Percentiles rank a stretch among this genome's conserved stretches.
Evolutionary conservation across 768 basidiomycete species (phyloP).

Genomic region (Grammothele lineata): DNA sequence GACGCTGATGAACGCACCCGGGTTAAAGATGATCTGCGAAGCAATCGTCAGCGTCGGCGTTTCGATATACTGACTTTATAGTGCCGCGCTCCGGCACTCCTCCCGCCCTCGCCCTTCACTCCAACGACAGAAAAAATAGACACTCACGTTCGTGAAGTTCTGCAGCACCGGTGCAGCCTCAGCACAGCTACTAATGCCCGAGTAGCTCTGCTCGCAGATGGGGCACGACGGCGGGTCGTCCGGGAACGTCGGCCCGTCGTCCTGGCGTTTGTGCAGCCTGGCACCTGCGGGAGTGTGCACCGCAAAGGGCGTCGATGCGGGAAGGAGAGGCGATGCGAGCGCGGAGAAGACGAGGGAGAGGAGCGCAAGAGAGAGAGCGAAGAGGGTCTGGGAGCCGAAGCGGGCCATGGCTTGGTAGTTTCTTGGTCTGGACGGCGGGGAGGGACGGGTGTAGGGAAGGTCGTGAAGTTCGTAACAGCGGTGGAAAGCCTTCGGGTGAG

Average conservation of each 20-base stretch:
- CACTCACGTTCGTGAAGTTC: constrained; percentile 49
- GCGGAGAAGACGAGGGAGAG: constrained; percentile 2
- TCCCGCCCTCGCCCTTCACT: background rate
- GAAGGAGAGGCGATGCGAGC: constrained; percentile 5
- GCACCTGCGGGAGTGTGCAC: background rate
- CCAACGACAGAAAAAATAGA: no score
- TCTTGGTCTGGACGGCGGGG: no score
- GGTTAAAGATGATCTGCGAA: constrained; percentile 56
- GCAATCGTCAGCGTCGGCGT: no score
- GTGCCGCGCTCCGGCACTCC: background rate
- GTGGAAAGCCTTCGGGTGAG: no score
- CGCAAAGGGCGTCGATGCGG: background rate
- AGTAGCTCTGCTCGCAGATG: constrained; percentile 49
- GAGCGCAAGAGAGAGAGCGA: constrained; percentile 5
- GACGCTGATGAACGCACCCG: constrained; percentile 55
- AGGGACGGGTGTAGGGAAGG: no score
- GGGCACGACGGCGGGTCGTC: constrained; percentile 53
- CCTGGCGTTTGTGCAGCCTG: constrained; percentile 20
- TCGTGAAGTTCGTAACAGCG: no score
- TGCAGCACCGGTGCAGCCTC: constrained; percentile 53
- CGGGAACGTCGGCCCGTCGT: constrained; percentile 43
- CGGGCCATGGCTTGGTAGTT: constrained; percentile 1
- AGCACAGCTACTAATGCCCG: constrained; percentile 52
- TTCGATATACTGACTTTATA: no score
- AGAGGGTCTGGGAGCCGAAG: constrained; percentile 1